phyloP scores from a whole-genome alignment of 2,329 filamentous ascomycete genomes.

The Acrocalymma vagum region DNA sequence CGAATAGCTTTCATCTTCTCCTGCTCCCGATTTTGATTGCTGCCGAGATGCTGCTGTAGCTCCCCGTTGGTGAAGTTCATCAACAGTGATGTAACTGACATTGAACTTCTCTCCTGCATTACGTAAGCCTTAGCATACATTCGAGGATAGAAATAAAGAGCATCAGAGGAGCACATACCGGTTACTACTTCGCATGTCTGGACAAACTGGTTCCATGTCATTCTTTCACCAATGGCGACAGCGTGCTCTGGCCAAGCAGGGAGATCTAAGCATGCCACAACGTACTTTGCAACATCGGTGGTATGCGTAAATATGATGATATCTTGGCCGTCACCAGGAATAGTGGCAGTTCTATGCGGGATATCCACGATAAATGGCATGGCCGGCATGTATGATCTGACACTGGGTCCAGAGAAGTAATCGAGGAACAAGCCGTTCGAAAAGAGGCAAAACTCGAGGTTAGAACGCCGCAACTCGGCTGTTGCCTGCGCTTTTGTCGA shows the following conservation, averaged over 20 bases:
- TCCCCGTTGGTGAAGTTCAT: slow-evolving; percentile 17
- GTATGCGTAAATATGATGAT: slow-evolving; percentile 20
- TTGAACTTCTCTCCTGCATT: slow-evolving; percentile 38
- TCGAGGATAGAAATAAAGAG: background rate
- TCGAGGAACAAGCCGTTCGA: slow-evolving; percentile 24
- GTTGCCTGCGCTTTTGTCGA: no score
- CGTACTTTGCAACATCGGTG: slow-evolving; percentile 18
- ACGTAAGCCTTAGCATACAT: slow-evolving; percentile 2
- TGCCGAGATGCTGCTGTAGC: no score
- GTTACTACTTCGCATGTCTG: slow-evolving; percentile 49
- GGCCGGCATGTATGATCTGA: slow-evolving; percentile 10
- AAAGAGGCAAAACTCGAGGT: slow-evolving; percentile 35
- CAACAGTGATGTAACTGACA: slow-evolving; percentile 20
- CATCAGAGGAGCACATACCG: slow-evolving; percentile 13
- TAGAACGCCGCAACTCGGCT: slow-evolving; percentile 18
- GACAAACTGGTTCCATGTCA: slow-evolving; percentile 57
- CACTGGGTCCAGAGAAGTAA: slow-evolving; percentile 12
- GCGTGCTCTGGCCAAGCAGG: slow-evolving; percentile 44
- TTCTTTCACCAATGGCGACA: slow-evolving; percentile 51
- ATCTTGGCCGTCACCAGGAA: slow-evolving; percentile 20
- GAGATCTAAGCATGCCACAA: slow-evolving; percentile 7
- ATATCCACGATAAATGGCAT: slow-evolving; percentile 14
- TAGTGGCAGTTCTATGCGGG: slow-evolving; percentile 15
- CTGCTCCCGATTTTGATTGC: no score
- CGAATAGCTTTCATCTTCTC: no score